Evolutionary conservation across 805 yeast genomes (phyloP), one percentile per base, ranked within the genome.

Genomic region (Candida parachauliodes): DNA sequence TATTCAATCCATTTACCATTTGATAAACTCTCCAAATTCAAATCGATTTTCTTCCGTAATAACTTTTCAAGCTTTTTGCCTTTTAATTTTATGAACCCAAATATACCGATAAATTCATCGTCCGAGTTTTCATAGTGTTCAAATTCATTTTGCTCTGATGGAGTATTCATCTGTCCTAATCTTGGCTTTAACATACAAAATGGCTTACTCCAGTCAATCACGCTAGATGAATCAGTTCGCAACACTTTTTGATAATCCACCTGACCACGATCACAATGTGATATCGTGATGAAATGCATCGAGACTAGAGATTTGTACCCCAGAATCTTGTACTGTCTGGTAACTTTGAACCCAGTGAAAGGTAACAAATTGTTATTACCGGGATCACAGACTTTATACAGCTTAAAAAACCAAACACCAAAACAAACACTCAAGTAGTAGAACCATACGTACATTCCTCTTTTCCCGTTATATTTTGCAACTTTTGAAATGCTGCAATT

Each of bases 291-390:
- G 42, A 65, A 68, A 40, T 70, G 77, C 38, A 63, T 40, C 3
- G 43, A 40, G 50, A 39, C 66, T 45, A 6, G 70, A 65, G 27
- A 69, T 57, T 18, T 39, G 34, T 37, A 55, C 21, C 61, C 54
- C 32, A 68, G 71, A 17, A 70, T 51, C 16, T 68, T 62, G 41
- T 70, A 72, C 15, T 72, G 68, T 35, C 81, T 62, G 34, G 71
- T 70, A 2, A 80, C 57, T 39, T 73, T 72, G 47, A 78, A 75
- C 0, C 88, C 88, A 0, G 79, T 65, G 46, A 70, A 81, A 1
- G 73, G 68, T 9, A 58, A 36, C 5, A 45, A 7, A 8, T 12
- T 19, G 6, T 17, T 50, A n/a, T 42, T 19, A 8, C 12, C 19
- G 2, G 66, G 58, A 39, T 65, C 62, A 48, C 76, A 70, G 2